These are phyloP conservation scores for Kazachstania kunashirensis DNA, from an alignment of 805 yeast species.

Conservation along the genomic window DNA sequence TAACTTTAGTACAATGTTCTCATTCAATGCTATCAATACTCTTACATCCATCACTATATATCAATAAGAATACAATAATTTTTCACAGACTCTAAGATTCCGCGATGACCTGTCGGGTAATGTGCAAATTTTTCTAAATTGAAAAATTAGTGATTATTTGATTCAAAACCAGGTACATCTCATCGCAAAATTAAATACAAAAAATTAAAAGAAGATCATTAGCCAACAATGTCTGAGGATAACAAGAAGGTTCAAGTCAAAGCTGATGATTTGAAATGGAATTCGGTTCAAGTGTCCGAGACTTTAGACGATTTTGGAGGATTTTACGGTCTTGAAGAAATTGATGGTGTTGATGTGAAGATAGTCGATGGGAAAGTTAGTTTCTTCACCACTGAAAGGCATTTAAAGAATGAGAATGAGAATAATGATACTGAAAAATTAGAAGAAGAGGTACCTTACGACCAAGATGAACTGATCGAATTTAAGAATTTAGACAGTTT, in stretches of 20 bases:
- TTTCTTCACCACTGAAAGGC: constrained; percentile 32
- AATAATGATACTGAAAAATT: constrained; percentile 5
- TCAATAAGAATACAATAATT: not conserved
- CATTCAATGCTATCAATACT: not conserved
- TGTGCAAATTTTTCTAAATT: too few species aligned
- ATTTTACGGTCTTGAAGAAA: constrained; percentile 84
- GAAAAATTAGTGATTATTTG: too few species aligned
- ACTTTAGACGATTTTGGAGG: constrained; percentile 83
- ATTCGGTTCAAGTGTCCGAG: constrained; percentile 71
- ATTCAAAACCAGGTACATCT: too few species aligned
- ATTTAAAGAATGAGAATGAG: constrained; percentile 3
- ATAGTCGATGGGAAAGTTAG: constrained; percentile 58
- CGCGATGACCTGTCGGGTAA: too few species aligned
- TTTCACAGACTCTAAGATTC: too few species aligned
- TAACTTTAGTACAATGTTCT: not conserved
- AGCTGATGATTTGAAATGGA: constrained; percentile 59
- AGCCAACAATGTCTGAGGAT: not conserved
- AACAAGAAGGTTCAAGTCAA: constrained; percentile 27
- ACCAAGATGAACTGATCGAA: constrained; percentile 17
- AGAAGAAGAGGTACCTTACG: constrained; percentile 10
- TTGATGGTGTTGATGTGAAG: constrained; percentile 85
- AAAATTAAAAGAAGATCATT: not conserved
- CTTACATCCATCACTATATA: not conserved
- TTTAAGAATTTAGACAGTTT: constrained; percentile 28
- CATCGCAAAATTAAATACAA: not conserved